Conservation (phyloP, 257 asterid species). For the Coffea canephora region DNA sequence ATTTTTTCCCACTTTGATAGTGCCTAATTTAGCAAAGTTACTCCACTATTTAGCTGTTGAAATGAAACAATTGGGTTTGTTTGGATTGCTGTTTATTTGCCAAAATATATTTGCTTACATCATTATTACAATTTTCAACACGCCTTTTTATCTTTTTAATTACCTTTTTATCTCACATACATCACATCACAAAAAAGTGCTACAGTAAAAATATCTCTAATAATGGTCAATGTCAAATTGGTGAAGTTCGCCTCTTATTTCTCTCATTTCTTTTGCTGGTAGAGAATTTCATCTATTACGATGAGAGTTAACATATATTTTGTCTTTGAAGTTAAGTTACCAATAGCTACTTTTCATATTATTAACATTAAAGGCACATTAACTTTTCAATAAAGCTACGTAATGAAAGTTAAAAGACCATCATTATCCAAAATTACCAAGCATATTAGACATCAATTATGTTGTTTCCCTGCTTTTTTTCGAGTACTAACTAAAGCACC, state of each 20-base stretch:
- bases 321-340: background rate
- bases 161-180: no score
- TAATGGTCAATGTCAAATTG: background rate
- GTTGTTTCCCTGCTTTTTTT: background rate
- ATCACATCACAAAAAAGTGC: no score
- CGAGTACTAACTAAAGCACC: background rate
- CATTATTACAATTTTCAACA: no score
- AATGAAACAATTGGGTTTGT: no score
- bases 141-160: no score
- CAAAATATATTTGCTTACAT: no score
- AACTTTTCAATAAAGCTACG: conserved; percentile 11
- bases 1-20: background rate
- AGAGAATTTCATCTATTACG: background rate
- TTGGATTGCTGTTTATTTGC: no score
- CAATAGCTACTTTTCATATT: background rate
- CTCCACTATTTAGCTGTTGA: background rate
- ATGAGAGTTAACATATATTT: background rate
- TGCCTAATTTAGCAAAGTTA: background rate
- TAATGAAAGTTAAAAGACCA: conserved; percentile 2
- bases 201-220: no score
- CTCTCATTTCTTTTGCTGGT: background rate
- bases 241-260: background rate
- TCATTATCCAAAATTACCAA: background rate
- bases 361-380: background rate
- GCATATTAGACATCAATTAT: conserved; percentile 14